Evolutionary conservation across 148 eudicot genomes (phyloP), one percentile per base, ranked within the genome.

Genomic region (Rheum nobile): DNA sequence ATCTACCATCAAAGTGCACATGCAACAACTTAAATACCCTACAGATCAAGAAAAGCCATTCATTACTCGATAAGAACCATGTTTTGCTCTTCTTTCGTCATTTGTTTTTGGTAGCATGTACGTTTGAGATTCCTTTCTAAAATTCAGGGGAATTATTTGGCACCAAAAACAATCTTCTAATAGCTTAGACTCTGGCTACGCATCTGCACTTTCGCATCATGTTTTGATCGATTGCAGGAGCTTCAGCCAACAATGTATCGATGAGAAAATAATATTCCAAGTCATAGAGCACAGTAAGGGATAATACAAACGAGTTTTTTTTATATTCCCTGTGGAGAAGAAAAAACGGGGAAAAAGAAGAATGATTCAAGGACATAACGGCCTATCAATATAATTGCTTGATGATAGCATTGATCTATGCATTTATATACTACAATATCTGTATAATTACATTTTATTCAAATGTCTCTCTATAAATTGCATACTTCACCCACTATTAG

Each of bases 401-500:
- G 37, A 8, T 16, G 39, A 17, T 32, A 31, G 70, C 39, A 65
- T 31, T 65, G 70, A 32, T 65, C 70, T 65, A 32, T 31, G 39
- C 21, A 32, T 32, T 16, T 31, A 63, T 63, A 17, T 32, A 32
- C 70, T 32, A 65, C 32, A 59, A 59, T 65, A 63, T 22, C 32
- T 34, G 32, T 32, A 31, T 17, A 32, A 65, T 32, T 65, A 65
- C 70, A 65, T 65, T 32, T 65, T 65, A 65, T 65, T 65, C 70
- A 32, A 65, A 31, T 65, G 1, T 22, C 39, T 65, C 8, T 65
- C 9, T 65, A 31, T 65, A 41, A 57, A 57, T 24, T 10, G 34
- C 67, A 55, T 55, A 55, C 32, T 24, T 55, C 4, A 8, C 31
- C 69, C 69, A 63, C 38, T 16, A 61, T 3, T 29, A 14, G 70